These are phyloP conservation scores for Phytophthora tentaculata DNA, from an alignment of 352 stramenopile species.

Conservation along the genomic window DNA sequence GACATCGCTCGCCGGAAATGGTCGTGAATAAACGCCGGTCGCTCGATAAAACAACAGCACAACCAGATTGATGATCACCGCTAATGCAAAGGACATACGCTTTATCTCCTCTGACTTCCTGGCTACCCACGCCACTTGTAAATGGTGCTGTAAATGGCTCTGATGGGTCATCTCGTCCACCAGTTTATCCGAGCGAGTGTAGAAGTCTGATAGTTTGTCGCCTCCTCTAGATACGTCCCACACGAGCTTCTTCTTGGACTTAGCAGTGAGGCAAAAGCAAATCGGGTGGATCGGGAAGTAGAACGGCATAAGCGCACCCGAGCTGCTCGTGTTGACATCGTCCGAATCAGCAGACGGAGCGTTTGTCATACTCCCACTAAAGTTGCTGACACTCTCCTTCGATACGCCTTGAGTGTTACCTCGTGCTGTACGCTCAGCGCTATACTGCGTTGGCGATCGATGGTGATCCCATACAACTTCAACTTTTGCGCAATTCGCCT, in stretches of 20 bases:
- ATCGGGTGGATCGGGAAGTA: conserved; percentile 82
- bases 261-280: conserved; percentile 74
- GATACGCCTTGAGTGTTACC: background rate
- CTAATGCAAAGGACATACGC: conserved; percentile 55
- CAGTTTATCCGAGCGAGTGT: conserved; percentile 63
- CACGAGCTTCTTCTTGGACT: conserved; percentile 77
- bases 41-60: conserved; percentile 69
- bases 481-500: conserved; percentile 65
- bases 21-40: conserved; percentile 54
- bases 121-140: conserved; percentile 41
- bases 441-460: conserved; percentile 7
- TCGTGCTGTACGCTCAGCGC: conserved; percentile 1
- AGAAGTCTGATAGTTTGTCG: conserved; percentile 79
- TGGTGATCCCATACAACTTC: conserved; percentile 73
- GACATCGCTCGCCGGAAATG: conserved; percentile 51
- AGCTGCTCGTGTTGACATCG: conserved; percentile 2
- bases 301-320: conserved; percentile 49
- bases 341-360: background rate
- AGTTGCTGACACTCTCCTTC: background rate
- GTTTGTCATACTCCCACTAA: background rate
- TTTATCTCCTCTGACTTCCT: conserved; percentile 57
- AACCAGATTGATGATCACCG: conserved; percentile 62
- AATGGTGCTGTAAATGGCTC: conserved; percentile 47
- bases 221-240: conserved; percentile 61
- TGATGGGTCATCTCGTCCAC: conserved; percentile 82